phyloP scores from a whole-genome alignment of 305 asterid genomes.

The Fraxinus latifolia region DNA sequence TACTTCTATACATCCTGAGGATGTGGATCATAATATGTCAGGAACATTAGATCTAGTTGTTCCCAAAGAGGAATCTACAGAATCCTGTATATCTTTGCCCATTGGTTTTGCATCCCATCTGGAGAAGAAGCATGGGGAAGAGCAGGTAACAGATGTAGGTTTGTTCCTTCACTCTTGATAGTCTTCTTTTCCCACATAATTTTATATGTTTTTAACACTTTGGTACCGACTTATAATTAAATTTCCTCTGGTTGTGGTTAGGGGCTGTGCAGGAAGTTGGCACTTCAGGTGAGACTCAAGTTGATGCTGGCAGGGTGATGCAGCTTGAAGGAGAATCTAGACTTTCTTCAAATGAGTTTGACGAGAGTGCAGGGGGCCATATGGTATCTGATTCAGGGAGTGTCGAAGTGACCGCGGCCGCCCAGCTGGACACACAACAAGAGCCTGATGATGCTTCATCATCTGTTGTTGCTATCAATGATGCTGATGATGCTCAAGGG shows the following conservation, averaged over 20 bases:
- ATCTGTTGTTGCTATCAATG: slow-evolving; percentile 25
- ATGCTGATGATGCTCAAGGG: slow-evolving; percentile 38
- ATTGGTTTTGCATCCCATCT: slow-evolving; percentile 35
- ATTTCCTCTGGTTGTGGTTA: slow-evolving; percentile 53
- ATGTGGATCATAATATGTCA: slow-evolving; percentile 26
- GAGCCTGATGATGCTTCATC: slow-evolving; percentile 32
- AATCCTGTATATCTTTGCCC: slow-evolving; percentile 33
- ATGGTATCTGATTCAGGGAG: slow-evolving; percentile 32
- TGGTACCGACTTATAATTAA: slow-evolving; percentile 32
- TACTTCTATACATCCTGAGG: slow-evolving; percentile 35
- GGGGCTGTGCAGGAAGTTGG: slow-evolving; percentile 82
- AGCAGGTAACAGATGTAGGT: slow-evolving; percentile 99
- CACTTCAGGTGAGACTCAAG: slow-evolving; percentile 46
- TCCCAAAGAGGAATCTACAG: slow-evolving; percentile 33
- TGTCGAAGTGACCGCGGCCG: slow-evolving; percentile 28
- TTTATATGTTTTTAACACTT: slow-evolving; percentile 10
- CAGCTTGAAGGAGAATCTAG: slow-evolving; percentile 39
- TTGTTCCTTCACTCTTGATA: slow-evolving; percentile 84
- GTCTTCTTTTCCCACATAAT: slow-evolving; percentile 19
- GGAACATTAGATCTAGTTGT: slow-evolving; percentile 27
- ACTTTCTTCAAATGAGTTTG: slow-evolving; percentile 36
- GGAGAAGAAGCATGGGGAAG: slow-evolving; percentile 45
- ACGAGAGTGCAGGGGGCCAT: slow-evolving; percentile 30
- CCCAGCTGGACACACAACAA: slow-evolving; percentile 28
- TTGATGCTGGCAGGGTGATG: slow-evolving; percentile 36